Conservation (phyloP, 768 basidiomycete species). For the Phylloporus rhodoxanthus region DNA sequence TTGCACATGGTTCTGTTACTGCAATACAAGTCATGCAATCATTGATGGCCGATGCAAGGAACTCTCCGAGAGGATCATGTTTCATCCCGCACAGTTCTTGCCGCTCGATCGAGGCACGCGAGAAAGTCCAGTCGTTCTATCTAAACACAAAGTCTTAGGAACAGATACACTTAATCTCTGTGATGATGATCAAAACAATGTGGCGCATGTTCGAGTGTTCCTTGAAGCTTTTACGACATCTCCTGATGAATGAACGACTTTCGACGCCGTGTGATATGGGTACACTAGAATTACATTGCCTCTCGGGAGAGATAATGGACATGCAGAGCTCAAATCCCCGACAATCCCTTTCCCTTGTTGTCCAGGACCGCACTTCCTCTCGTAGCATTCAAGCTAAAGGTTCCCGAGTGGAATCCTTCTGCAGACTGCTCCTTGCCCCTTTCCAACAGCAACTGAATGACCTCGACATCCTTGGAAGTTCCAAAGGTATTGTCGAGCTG, state of each 20-base stretch:
- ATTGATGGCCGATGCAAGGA: not conserved
- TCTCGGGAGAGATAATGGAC: not conserved
- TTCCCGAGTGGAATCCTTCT: conserved; percentile 38
- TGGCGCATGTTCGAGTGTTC: too few relatives aligned
- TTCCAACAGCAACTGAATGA: conserved; percentile 52
- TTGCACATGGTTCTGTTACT: not conserved
- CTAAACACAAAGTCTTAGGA: not conserved
- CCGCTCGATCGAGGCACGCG: too few relatives aligned
- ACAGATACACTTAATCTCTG: too few relatives aligned
- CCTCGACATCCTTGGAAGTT: conserved; percentile 58
- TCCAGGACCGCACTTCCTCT: conserved; percentile 36
- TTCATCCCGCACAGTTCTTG: not conserved
- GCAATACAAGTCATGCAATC: not conserved
- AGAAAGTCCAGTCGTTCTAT: not conserved
- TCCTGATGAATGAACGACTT: not conserved
- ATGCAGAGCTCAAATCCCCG: conserved; percentile 29
- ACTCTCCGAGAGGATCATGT: not conserved
- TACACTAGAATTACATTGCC: conserved; percentile 18
- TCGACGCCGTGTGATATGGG: not conserved
- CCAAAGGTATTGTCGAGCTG: conserved; percentile 73
- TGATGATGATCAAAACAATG: too few relatives aligned
- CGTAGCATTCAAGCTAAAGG: conserved; percentile 12
- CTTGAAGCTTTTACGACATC: too few relatives aligned
- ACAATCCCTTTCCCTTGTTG: conserved; percentile 34
- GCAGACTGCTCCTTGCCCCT: conserved; percentile 55